These are phyloP conservation scores for Parasitella parasitica DNA, from an alignment of 371 early-diverging fungal genomes.

Conservation along the genomic window DNA sequence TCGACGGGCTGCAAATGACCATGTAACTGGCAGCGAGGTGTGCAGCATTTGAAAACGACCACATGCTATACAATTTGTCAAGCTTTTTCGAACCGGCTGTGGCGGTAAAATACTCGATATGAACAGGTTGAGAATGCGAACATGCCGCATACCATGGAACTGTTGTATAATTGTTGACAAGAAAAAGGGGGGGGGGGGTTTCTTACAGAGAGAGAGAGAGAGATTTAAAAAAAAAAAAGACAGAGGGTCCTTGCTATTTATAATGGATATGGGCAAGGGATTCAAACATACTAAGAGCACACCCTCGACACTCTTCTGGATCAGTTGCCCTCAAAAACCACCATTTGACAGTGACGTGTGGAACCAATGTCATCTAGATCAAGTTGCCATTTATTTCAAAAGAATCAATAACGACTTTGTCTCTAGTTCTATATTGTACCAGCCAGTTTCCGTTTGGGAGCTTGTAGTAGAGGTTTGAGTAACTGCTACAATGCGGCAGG, in stretches of 20 bases:
- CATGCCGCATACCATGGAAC: constrained; percentile 17
- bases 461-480: neutral
- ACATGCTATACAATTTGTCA: constrained; percentile 10
- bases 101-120: constrained; percentile 4
- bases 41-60: constrained; percentile 2
- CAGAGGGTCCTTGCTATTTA: neutral
- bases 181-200: no score
- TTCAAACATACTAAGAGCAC: neutral
- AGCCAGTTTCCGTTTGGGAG: constrained; percentile 1
- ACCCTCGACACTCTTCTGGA: neutral
- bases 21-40: neutral
- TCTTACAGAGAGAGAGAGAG: no score
- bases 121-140: constrained; percentile 16
- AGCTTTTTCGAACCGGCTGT: neutral
- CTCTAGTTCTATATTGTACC: neutral
- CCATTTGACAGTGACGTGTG: neutral
- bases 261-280: neutral
- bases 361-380: neutral
- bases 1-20: neutral
- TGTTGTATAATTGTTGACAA: neutral
- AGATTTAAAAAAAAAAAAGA: neutral
- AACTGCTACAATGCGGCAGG: neutral
- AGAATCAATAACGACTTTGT: neutral
- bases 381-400: neutral
- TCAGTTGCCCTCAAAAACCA: neutral